phyloP scores from a whole-genome alignment of 2,329 filamentous ascomycete genomes.

The Esteya vermicola region DNA sequence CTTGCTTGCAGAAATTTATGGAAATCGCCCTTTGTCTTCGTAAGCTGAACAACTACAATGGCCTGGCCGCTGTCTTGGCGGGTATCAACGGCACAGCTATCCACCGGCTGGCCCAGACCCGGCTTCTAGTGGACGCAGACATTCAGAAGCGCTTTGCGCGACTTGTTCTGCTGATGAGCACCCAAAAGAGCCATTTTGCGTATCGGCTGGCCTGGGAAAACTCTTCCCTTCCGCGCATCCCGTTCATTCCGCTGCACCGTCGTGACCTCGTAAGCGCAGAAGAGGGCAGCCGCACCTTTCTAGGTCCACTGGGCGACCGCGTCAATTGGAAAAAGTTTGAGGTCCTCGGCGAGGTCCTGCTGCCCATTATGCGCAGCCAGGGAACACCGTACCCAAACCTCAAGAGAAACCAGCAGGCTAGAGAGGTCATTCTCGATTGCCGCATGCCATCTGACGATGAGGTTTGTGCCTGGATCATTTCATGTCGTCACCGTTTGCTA shows the following conservation, averaged over 20 bases:
- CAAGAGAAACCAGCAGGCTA: conserved; percentile 52
- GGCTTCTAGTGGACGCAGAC: conserved; percentile 56
- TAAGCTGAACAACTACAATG: conserved; percentile 93
- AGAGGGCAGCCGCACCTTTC: conserved; percentile 80
- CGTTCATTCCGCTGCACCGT: conserved; percentile 80
- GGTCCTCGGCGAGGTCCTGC: conserved; percentile 79
- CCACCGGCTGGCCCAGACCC: conserved; percentile 67
- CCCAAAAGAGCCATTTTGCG: conserved; percentile 81
- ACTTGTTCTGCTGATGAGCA: conserved; percentile 82
- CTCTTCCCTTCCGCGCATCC: conserved; percentile 76
- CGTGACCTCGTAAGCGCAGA: conserved; percentile 85
- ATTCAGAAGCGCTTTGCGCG: conserved; percentile 76
- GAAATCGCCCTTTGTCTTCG: conserved; percentile 72
- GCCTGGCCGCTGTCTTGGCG: conserved; percentile 82
- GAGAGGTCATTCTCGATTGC: conserved; percentile 67
- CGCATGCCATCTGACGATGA: conserved; percentile 77
- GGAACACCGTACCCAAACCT: conserved; percentile 66
- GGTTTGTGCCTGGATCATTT: conserved; percentile 29
- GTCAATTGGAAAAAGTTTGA: conserved; percentile 99
- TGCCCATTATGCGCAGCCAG: conserved; percentile 86
- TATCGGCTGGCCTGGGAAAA: conserved; percentile 98
- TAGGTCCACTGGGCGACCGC: conserved; percentile 56
- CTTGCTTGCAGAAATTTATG: conserved; percentile 94
- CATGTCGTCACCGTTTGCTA: conserved; percentile 7
- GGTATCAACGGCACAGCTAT: conserved; percentile 83